Base-by-base conservation (phyloP, 2,329 filamentous ascomycete genomes). In the Hirsutella thompsonii region DNA sequence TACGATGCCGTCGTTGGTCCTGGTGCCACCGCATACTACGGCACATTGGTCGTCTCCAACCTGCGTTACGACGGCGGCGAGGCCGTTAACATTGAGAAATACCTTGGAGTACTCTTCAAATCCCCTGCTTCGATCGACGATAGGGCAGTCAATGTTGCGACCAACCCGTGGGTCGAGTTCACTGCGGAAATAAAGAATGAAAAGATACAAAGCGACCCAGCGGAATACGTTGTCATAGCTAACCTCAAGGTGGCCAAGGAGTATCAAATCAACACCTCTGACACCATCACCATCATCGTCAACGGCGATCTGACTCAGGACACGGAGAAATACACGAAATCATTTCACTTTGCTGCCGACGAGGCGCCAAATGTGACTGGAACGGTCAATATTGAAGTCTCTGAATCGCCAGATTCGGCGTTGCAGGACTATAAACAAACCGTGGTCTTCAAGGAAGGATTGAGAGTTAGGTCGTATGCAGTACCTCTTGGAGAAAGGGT, bases 241-340 rank as follows among this genome's bases (percentile, higher is more conserved):
- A 21, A 36, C 19, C 21, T 41, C 8, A 14, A 6, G 2, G 9
- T 29, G 10, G 13, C 1, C 13, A 1, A 3, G 8, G 14, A 19
- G 18, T 20, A 13, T 26, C 29, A 21, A 13, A 10, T 23, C 8
- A 5, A 8, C 29, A 13, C 26, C 6, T 23, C 20, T 13, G 32
- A 6, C 4, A 41, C 23, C 18, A 36, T 41, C 34, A 40, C 18
- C 33, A 20, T 36, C 5, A 34, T n/a, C 33, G 30, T 41, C 21
- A 41, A 41, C 5, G 39, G 39, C 26, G 33, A 41, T 23, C 19
- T 41, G 32, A 41, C 33, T 23, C 3, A 21, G 13, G 39, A 37
- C 18, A 13, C 39, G 8, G 9, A 36, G 2, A 8, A 11, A 8
- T 40, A 29, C 11, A 29, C 18, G 4, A 5, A 13, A 2, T 40